These are phyloP conservation scores for Inga oerstediana DNA, from an alignment of 306 rosid species.

Conservation along the genomic window DNA sequence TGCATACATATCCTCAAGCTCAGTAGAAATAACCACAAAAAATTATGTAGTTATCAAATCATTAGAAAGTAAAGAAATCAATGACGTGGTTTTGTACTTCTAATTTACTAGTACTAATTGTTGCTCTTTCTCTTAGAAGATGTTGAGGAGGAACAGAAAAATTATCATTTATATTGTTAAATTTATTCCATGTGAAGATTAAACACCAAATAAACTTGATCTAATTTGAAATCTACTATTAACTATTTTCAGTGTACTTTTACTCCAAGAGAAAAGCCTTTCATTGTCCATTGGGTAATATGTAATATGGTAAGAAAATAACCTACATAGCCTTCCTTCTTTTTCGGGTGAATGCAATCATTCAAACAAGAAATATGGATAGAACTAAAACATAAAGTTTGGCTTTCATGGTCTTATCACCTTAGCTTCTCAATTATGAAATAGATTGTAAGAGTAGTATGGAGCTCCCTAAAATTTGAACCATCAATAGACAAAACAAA, in stretches of 20 bases:
- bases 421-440: conserved; percentile 8
- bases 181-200: not conserved
- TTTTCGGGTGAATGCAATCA: not conserved
- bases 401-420: not conserved
- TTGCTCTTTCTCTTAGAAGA: not conserved
- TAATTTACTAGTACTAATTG: not conserved
- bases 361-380: conserved; percentile 1
- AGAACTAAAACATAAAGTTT: not conserved
- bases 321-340: not conserved
- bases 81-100: not conserved
- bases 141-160: not conserved
- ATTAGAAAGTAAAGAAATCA: not conserved
- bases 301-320: not conserved
- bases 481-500: not conserved
- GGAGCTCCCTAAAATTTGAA: not conserved
- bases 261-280: not conserved
- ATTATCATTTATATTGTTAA: not conserved
- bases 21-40: not conserved
- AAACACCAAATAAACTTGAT: not conserved
- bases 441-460: no score
- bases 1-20: not conserved
- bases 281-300: not conserved
- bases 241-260: not conserved
- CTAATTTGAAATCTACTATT: not conserved
- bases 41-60: not conserved